phyloP scores from a whole-genome alignment of 257 asterid species.

The Solanum peruvianum region DNA sequence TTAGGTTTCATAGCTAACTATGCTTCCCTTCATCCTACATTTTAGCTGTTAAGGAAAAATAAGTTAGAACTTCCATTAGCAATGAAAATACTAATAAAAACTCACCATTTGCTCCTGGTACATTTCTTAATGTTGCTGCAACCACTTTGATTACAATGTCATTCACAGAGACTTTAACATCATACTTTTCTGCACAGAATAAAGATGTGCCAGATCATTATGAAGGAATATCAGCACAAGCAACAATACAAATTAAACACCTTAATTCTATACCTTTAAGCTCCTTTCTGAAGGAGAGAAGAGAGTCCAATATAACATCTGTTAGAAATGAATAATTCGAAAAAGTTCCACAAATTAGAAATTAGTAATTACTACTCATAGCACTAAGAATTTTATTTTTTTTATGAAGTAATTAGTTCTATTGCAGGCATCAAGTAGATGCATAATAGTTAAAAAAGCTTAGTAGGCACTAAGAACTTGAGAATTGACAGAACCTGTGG shows the following conservation, averaged over 20 bases:
- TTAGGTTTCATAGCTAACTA: neutral
- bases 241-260: neutral
- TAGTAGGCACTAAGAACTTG: neutral
- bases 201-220: constrained; percentile 11
- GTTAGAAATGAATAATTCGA: constrained; percentile 22
- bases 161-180: constrained; percentile 87
- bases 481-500: constrained; percentile 47
- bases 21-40: neutral
- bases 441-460: too few species aligned
- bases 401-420: too few species aligned
- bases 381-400: neutral
- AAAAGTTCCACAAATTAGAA: neutral
- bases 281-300: constrained; percentile 86
- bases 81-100: neutral
- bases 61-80: neutral
- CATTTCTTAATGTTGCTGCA: constrained; percentile 75
- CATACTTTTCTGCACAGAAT: constrained; percentile 59
- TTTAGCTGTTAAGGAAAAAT: neutral
- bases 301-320: constrained; percentile 96
- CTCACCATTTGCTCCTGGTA: constrained; percentile 96
- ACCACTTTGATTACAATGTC: constrained; percentile 92
- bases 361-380: neutral
- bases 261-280: constrained; percentile 63
- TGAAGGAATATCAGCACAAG: constrained; percentile 5
- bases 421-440: too few species aligned